Evolutionary conservation across 83 land plant genomes (phyloP).

Genomic region (Thuja plicata): DNA sequence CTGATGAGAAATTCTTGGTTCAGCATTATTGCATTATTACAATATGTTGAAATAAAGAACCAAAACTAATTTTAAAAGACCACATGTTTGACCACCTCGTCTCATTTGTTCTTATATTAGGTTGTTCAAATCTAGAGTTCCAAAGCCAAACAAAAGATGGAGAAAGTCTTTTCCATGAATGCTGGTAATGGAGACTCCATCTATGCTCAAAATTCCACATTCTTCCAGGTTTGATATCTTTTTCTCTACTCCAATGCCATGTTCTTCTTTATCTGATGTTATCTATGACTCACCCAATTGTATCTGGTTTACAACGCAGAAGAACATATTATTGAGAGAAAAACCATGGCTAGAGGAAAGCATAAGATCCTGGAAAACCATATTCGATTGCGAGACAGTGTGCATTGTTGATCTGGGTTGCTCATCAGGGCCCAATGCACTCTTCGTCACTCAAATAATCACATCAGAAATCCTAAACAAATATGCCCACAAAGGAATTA

Average conservation of each 20-base stretch:
- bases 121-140: no score
- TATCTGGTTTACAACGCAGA: not conserved
- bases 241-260: not conserved
- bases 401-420: constrained; percentile 27
- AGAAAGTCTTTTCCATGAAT: not conserved
- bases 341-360: not conserved
- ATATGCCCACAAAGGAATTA: no score
- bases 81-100: no score
- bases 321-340: not conserved
- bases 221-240: not conserved
- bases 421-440: constrained; percentile 20
- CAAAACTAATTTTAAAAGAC: no score
- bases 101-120: no score
- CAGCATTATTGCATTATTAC: no score
- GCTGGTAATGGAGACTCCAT: not conserved
- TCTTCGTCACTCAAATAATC: not conserved
- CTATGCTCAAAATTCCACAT: not conserved
- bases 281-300: not conserved
- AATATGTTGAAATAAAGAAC: no score
- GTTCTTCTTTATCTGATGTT: not conserved
- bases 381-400: not conserved
- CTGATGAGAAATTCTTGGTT: no score
- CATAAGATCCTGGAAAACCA: not conserved
- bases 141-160: not conserved
- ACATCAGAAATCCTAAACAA: not conserved